A percentile compares a stretch with the other conserved stretches of the same genome.
Conservation (phyloP, 1,139 yeast genomes). For the Candida neerlandica region DNA sequence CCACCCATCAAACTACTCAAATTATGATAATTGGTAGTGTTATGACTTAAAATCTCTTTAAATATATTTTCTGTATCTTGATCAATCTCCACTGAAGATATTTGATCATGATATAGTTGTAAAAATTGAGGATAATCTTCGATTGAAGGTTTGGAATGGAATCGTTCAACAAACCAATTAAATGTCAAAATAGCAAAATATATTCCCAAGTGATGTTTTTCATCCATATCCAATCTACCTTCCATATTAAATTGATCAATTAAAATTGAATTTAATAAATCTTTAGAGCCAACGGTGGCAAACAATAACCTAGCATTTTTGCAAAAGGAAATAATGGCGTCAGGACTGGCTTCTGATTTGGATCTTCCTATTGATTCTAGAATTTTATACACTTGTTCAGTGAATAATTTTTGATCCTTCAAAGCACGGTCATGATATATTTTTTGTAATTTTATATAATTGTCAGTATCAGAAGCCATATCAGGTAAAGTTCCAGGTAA, state of each 20-base stretch:
- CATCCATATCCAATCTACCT: conserved; percentile 20
- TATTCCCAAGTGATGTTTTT: conserved; percentile 25
- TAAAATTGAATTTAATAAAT: conserved; percentile 19
- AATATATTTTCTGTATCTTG: conserved; percentile 23
- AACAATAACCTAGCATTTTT: conserved; percentile 52
- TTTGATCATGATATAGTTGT: conserved; percentile 18
- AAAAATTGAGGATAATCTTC: conserved; percentile 26
- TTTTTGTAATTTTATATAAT: conserved; percentile 59
- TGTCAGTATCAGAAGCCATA: conserved; percentile 78
- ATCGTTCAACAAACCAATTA: conserved; percentile 24
- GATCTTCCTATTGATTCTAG: conserved; percentile 25
- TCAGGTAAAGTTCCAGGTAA: conserved; percentile 80
- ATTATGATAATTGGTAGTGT: conserved; percentile 36
- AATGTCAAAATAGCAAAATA: conserved; percentile 41
- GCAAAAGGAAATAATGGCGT: conserved; percentile 54
- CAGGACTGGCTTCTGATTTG: conserved; percentile 31
- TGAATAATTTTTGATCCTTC: conserved; percentile 49
- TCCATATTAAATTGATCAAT: conserved; percentile 17
- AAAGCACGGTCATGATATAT: conserved; percentile 61
- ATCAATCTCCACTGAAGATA: conserved; percentile 14
- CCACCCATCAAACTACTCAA: conserved; percentile 66
- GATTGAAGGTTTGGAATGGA: conserved; percentile 21
- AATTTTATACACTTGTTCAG: conserved; percentile 30
- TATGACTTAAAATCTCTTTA: conserved; percentile 34
- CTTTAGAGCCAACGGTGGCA: conserved; percentile 39